Evolutionary conservation across 495 filamentous ascomycete genomes (phyloP).

Genomic region (Penicillium argentinense): DNA sequence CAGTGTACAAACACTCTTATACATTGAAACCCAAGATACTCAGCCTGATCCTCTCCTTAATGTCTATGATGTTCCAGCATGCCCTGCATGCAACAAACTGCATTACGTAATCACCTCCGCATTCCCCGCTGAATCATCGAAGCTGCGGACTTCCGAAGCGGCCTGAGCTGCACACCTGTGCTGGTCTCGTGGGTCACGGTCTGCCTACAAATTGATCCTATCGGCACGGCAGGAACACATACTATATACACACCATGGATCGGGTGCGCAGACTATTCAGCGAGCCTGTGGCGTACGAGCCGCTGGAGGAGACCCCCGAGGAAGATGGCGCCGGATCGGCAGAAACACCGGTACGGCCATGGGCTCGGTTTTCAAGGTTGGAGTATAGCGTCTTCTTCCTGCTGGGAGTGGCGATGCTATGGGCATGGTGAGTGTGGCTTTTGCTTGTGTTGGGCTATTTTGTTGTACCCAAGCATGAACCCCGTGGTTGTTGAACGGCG

Average conservation of each 20-base stretch:
- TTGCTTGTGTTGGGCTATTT: too few relatives aligned
- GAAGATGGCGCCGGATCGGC: slow-evolving; percentile 27
- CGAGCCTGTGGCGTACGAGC: slow-evolving; percentile 55
- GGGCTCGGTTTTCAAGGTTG: slow-evolving; percentile 64
- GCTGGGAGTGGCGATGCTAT: slow-evolving; percentile 92
- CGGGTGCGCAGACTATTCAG: slow-evolving; percentile 49
- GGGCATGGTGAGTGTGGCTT: slow-evolving; percentile 75
- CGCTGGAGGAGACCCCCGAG: slow-evolving; percentile 46
- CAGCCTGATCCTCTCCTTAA: background rate
- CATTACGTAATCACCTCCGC: too few relatives aligned
- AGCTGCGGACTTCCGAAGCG: slow-evolving; percentile 2
- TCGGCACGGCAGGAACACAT: background rate
- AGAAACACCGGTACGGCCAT: slow-evolving; percentile 11
- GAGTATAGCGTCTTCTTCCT: slow-evolving; percentile 84
- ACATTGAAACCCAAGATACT: background rate
- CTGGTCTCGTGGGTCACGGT: background rate
- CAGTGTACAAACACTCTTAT: slow-evolving; percentile 22
- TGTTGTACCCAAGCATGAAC: too few relatives aligned
- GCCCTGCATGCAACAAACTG: too few relatives aligned
- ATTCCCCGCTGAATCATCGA: slow-evolving; percentile 12
- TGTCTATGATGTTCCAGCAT: too few relatives aligned
- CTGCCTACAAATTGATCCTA: background rate
- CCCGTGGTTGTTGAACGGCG: background rate
- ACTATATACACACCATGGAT: slow-evolving; percentile 34
- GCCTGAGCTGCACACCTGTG: background rate